Evolutionary conservation across 1,284 basidiomycete species (phyloP).

Genomic region (Sanghuangporus weigelae): DNA sequence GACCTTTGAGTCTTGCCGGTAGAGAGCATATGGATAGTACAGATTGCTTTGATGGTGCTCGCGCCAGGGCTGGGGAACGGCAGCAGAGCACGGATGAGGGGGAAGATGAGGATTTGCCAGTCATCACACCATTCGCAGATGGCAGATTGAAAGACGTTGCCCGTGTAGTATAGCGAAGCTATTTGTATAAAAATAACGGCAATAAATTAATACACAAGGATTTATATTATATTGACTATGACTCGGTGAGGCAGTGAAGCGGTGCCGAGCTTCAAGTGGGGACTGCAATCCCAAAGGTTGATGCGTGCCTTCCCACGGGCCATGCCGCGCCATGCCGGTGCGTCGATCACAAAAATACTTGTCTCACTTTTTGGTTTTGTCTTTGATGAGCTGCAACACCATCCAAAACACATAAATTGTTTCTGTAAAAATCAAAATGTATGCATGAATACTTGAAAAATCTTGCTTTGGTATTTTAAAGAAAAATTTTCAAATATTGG

Average conservation of each 20-base stretch:
- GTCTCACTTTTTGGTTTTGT: too few relatives aligned
- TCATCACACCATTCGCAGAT: conserved; percentile 12
- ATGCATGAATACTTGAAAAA: too few relatives aligned
- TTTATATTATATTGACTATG: background rate
- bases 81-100: background rate
- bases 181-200: background rate
- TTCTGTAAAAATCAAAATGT: too few relatives aligned
- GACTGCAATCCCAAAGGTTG: too few relatives aligned
- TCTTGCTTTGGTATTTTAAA: too few relatives aligned
- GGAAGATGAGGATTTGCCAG: conserved; percentile 12
- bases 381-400: too few relatives aligned
- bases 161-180: background rate
- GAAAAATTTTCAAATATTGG: too few relatives aligned
- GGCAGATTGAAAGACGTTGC: conserved; percentile 17
- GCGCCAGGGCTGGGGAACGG: conserved; percentile 27
- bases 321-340: too few relatives aligned
- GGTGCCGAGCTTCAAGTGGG: conserved; percentile 10
- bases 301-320: too few relatives aligned
- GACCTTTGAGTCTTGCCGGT: conserved; percentile 54
- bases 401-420: too few relatives aligned
- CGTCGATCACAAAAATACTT: too few relatives aligned
- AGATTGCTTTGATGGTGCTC: conserved; percentile 65
- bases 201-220: background rate
- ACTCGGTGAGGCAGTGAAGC: background rate
- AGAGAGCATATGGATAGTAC: conserved; percentile 76